Base-by-base conservation (phyloP, 2,329 filamentous ascomycete genomes). In the Nemania abortiva region DNA sequence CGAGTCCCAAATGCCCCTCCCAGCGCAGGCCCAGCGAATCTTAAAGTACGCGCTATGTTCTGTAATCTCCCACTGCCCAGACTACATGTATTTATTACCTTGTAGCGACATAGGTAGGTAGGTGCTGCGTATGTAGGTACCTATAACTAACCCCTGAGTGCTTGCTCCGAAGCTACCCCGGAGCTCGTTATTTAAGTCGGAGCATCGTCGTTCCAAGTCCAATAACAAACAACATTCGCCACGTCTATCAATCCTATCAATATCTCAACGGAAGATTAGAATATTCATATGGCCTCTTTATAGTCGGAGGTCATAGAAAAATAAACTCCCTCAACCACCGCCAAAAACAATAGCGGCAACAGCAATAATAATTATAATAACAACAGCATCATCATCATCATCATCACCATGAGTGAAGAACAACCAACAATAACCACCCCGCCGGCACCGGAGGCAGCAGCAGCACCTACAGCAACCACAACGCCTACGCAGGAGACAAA, bases 401-500 rank as follows among this genome's bases (percentile, higher is more conserved):
- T 47, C 20, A 27, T 52, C 56, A 65, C n/a, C 60, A 70, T 67
- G 69, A 71, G 63, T 37, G 66, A 65, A 45, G 59, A 66, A 34
- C 59, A 68, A n/a, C 61, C 68, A 50, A 65, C 60, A 2, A 24
- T 60, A 13, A 61, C 56, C 24, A 47, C 64, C 42, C 58, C 63
- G 34, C 47, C 67, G 37, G 63, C 57, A n/a, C 45, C 55, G 27
- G 63, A 59, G 22, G 64, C 53, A 56, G 57, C 56, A 65, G 31
- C 49, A 49, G 18, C 59, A 39, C 31, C 55, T 22, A 31, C 55
- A 45, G 6, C 49, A 22, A 22, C 31, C 37, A 34, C 60, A 37
- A 55, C 59, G 34, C 22, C 57, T 29, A 27, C 42, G n/a, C 15
- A 52, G n/a, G 22, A 34, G 9, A 9, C 31, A 34, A 9, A 34